These are phyloP conservation scores for Powellomyces hirtus DNA, from an alignment of 192 early-diverging fungal genomes.

Conservation along the genomic window DNA sequence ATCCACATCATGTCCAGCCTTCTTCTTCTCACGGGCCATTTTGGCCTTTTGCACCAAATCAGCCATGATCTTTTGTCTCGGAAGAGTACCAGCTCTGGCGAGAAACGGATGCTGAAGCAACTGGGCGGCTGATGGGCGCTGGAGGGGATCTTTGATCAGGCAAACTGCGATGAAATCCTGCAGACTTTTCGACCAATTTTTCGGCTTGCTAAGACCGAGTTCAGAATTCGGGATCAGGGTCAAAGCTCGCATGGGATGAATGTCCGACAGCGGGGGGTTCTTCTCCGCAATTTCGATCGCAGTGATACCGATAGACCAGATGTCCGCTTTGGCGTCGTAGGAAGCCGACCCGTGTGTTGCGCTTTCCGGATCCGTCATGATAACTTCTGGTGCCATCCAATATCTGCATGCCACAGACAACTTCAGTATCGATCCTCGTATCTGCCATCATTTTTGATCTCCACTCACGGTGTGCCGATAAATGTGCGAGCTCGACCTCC, in stretches of 20 bases:
- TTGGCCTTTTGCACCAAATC: slow-evolving; percentile 51
- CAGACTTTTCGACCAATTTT: slow-evolving; percentile 57
- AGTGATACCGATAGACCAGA: slow-evolving; percentile 68
- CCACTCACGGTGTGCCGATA: slow-evolving; percentile 60
- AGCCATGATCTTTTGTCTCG: slow-evolving; percentile 42
- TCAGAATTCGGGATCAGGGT: slow-evolving; percentile 53
- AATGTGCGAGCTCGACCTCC: slow-evolving; percentile 53
- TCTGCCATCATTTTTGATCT: not conserved
- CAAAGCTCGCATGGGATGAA: slow-evolving; percentile 65
- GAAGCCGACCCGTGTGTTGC: slow-evolving; percentile 34
- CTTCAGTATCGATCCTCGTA: not conserved
- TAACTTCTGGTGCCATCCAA: slow-evolving; percentile 69
- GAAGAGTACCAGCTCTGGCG: slow-evolving; percentile 37
- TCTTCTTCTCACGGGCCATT: slow-evolving; percentile 46
- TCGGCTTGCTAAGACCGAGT: slow-evolving; percentile 58
- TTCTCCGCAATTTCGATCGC: slow-evolving; percentile 68
- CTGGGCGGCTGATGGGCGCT: slow-evolving; percentile 50
- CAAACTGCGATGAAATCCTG: slow-evolving; percentile 58
- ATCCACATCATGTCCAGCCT: slow-evolving; percentile 47
- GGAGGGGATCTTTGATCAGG: slow-evolving; percentile 52
- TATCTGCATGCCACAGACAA: no score
- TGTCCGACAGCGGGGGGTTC: slow-evolving; percentile 62
- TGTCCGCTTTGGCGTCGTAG: slow-evolving; percentile 60
- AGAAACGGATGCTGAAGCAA: slow-evolving; percentile 61
- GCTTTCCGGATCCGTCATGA: slow-evolving; percentile 49